Evolutionary conservation across 2,329 filamentous ascomycete species (phyloP).

Genomic region (Dendrostoma leiphaemia): DNA sequence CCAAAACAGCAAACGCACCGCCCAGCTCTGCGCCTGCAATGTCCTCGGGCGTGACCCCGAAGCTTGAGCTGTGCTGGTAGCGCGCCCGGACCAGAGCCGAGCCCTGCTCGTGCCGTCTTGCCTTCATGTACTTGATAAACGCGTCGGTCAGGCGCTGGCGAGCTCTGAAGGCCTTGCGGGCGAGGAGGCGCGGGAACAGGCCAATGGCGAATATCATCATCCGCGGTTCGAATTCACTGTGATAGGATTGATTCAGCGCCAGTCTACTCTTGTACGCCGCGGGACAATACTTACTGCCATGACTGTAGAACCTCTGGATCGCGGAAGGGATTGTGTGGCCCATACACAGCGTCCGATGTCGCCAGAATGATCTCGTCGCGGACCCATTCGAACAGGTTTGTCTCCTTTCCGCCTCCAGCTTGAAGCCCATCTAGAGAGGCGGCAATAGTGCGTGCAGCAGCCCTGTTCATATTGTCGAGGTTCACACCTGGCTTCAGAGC

Average conservation of each 20-base stretch:
- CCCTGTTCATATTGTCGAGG: constrained; percentile 13
- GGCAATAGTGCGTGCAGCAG: neutral
- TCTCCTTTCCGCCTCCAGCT: neutral
- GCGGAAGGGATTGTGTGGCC: constrained; percentile 10
- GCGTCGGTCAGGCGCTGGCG: constrained; percentile 3
- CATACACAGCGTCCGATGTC: constrained; percentile 8
- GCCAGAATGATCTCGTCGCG: constrained; percentile 6
- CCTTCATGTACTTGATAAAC: constrained; percentile 1
- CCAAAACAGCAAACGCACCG: constrained; percentile 32
- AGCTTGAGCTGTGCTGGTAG: constrained; percentile 21
- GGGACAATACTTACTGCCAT: constrained; percentile 7
- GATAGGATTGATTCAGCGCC: no score
- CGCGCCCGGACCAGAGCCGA: constrained; percentile 6
- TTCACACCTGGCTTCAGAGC: constrained; percentile 1
- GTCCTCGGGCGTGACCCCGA: constrained; percentile 30
- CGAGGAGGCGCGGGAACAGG: constrained; percentile 5
- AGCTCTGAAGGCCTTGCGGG: neutral
- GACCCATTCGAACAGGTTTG: constrained; percentile 2
- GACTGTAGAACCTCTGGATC: constrained; percentile 1
- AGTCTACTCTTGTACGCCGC: no score
- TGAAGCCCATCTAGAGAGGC: neutral
- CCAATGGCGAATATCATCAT: constrained; percentile 4
- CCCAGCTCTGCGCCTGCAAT: constrained; percentile 36
- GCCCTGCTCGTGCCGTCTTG: neutral
- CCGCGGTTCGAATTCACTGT: constrained; percentile 8